Evolutionary conservation across 2,329 filamentous ascomycete species (phyloP).

Genomic region (Westerdykella ornata): DNA sequence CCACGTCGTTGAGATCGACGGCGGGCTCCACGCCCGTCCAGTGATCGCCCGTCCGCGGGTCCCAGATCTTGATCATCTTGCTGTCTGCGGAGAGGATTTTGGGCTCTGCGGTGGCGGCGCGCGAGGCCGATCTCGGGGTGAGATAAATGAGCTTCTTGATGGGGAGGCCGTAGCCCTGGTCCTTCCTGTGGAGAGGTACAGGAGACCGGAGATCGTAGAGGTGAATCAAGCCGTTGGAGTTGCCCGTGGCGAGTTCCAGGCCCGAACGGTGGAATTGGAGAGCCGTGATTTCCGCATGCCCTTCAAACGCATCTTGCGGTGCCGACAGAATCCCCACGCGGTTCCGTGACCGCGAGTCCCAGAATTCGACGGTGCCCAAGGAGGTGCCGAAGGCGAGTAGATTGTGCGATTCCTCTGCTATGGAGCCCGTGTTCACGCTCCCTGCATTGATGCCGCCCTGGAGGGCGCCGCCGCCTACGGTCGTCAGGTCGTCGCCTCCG

Average conservation of each 20-base stretch:
- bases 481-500: slow-evolving; percentile 68
- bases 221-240: slow-evolving; percentile 80
- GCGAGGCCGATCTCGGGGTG: slow-evolving; percentile 55
- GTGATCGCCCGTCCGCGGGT: slow-evolving; percentile 69
- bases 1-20: slow-evolving; percentile 90
- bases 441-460: slow-evolving; percentile 83
- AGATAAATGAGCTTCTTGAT: slow-evolving; percentile 76
- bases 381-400: slow-evolving; percentile 90
- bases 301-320: slow-evolving; percentile 33
- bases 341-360: slow-evolving; percentile 80
- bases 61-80: slow-evolving; percentile 95
- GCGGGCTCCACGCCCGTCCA: slow-evolving; percentile 96
- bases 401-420: slow-evolving; percentile 85
- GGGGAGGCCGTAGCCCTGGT: slow-evolving; percentile 90
- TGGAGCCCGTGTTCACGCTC: slow-evolving; percentile 77
- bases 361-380: slow-evolving; percentile 92
- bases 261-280: slow-evolving; percentile 80
- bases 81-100: slow-evolving; percentile 92
- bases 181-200: slow-evolving; percentile 77
- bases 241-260: slow-evolving; percentile 76
- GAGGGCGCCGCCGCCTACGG: slow-evolving; percentile 62
- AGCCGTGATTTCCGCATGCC: slow-evolving; percentile 66
- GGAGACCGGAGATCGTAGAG: slow-evolving; percentile 90
- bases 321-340: slow-evolving; percentile 69
- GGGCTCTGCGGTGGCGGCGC: slow-evolving; percentile 58